phyloP scores from a whole-genome alignment of 148 eudicot species.

The Polygonum maritimum region DNA sequence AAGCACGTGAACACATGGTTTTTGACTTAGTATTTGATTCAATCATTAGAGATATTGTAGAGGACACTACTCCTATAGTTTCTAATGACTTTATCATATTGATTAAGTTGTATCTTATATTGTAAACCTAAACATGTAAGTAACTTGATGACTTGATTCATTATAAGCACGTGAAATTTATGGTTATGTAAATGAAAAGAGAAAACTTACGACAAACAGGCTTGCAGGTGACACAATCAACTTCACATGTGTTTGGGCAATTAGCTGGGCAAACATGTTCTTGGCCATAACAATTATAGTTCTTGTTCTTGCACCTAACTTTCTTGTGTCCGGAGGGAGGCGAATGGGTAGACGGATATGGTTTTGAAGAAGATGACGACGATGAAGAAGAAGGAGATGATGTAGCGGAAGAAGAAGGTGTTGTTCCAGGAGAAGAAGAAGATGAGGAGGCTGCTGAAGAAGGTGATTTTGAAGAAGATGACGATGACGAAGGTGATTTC shows the following conservation, averaged over 20 bases:
- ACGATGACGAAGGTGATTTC: background rate
- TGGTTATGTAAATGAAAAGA: background rate
- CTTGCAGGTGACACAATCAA: constrained; percentile 46
- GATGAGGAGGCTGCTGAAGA: background rate
- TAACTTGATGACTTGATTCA: background rate
- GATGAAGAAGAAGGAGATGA: constrained; percentile 4
- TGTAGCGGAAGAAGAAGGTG: background rate
- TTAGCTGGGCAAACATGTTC: constrained; percentile 33
- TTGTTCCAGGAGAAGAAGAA: background rate
- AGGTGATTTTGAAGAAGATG: background rate
- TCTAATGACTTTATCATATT: background rate
- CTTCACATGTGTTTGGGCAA: constrained; percentile 34
- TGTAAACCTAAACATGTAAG: too few species aligned
- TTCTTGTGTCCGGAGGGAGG: constrained; percentile 15
- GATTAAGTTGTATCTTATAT: background rate
- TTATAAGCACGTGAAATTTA: background rate
- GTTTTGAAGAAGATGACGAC: background rate
- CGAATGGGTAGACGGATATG: background rate
- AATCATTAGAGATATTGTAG: background rate
- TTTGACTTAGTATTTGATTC: background rate
- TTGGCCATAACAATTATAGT: constrained; percentile 22
- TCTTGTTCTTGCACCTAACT: constrained; percentile 35
- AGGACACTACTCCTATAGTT: background rate
- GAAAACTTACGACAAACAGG: constrained; percentile 41
- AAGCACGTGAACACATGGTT: background rate